Evolutionary conservation across 768 basidiomycete genomes (phyloP), one percentile per base, ranked within the genome.

Genomic region (Heimioporus sp.): DNA sequence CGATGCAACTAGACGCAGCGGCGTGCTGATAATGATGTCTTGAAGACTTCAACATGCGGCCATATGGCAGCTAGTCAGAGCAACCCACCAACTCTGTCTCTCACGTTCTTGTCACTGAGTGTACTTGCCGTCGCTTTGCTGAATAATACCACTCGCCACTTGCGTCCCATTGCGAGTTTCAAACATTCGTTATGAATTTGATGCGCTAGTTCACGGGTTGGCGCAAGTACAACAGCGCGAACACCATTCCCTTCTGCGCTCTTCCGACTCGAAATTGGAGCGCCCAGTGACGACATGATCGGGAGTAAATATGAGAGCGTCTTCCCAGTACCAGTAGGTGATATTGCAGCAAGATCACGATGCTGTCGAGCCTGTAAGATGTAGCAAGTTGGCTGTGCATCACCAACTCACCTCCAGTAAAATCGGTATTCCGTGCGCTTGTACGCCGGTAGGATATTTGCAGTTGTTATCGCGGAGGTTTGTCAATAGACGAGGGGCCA

Each of bases 251-350:
- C 82, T 31, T 66, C 56, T 16, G 77, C 71, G 24, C 57, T 55
- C 48, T 78, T 76, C 35, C 73, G 64, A 50, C 75, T 78, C 30
- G 82, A 72, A 10, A 76, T 65, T 7, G 90, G 90, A 4, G 76
- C 67, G 13, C 71, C 72, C 7, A 92, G 71, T 16, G 74, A 68
- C 11, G 82, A 73, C 52, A 98, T 79, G 20, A 92, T 76, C 0
- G 97, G 95, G 15, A 97, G 72, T 13, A 97, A 76, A 69, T 98
- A 99, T 0, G 94, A 82, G 7, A 98, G 76, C 1, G 97, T 99
- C 75, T 99, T 99, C 53, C 97, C 97, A 10, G 92, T 95, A 45
- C 97, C 97, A 6, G 97, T 99, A 0, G 97, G 97, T 1, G 97
- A 97, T 17, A 98, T 89, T 28, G 95, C 96, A 48, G 90, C 86